phyloP scores from a whole-genome alignment of 2,329 filamentous ascomycete species.

The Fusarium brevicatenulatum region DNA sequence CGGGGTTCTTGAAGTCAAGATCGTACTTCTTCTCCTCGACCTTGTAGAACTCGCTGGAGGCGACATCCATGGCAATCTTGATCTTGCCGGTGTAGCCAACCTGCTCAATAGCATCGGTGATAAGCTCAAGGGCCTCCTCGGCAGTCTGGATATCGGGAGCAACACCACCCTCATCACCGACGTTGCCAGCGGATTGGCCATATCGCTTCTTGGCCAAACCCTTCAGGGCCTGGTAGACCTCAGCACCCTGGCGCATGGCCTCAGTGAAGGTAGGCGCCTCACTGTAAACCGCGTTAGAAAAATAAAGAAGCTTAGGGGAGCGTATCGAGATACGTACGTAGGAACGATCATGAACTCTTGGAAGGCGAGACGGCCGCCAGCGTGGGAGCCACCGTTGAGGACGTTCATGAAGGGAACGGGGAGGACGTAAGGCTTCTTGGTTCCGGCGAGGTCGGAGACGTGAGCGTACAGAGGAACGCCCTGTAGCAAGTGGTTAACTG shows the following conservation, averaged over 20 bases:
- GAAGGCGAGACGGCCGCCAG: slow-evolving; percentile 94
- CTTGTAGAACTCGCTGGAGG: slow-evolving; percentile 99
- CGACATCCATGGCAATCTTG: slow-evolving; percentile 99
- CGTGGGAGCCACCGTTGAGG: slow-evolving; percentile 92
- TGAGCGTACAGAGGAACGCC: slow-evolving; percentile 87
- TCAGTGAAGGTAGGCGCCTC: slow-evolving; percentile 91
- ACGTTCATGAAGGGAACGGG: slow-evolving; percentile 96
- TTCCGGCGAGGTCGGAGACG: slow-evolving; percentile 86
- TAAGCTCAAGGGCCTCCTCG: slow-evolving; percentile 96
- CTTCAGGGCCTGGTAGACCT: slow-evolving; percentile 99
- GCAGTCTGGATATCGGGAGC: slow-evolving; percentile 98
- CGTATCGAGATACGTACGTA: slow-evolving; percentile 61
- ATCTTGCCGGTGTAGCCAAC: slow-evolving; percentile 96
- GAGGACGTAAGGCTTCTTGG: slow-evolving; percentile 91
- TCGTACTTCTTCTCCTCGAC: slow-evolving; percentile 98
- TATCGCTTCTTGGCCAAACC: slow-evolving; percentile 98
- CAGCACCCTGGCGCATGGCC: slow-evolving; percentile 93
- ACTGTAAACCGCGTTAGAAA: slow-evolving; percentile 53
- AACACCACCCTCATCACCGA: slow-evolving; percentile 99
- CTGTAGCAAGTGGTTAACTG: slow-evolving; percentile 49
- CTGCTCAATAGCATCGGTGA: slow-evolving; percentile 92
- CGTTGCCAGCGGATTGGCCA: slow-evolving; percentile 97
- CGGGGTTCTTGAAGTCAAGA: slow-evolving; percentile 99
- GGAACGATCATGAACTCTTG: slow-evolving; percentile 98
- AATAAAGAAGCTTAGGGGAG: neutral